Evolutionary conservation across 2,329 filamentous ascomycete genomes (phyloP), one percentile per base, ranked within the genome.

Genomic region (Aspergillus luchuensis): DNA sequence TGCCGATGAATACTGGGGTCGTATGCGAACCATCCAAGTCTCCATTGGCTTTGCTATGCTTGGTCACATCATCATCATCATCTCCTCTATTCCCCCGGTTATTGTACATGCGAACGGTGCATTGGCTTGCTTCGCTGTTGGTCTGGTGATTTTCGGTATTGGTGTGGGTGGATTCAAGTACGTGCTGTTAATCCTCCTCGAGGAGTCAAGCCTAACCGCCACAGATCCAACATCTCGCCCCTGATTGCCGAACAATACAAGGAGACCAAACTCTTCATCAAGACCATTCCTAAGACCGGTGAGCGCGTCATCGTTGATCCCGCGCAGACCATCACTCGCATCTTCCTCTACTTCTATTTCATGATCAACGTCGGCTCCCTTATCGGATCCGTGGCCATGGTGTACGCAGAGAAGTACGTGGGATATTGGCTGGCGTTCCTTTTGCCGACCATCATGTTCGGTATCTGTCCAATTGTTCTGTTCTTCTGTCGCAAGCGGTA

Each of bases 101-200:
- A 87, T 92, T 57, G 79, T 83, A 50, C 76, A 86, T 67, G 75
- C 77, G 38, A 81, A 85, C 25, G 78, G 81, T 21, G 81, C 87
- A 1, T 83, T 91, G 33, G 87, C 80, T 2, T 87, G 85, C 55
- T 89, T 91, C 69, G 74, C 88, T 11, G 76, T 87, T 23, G 85
- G 86, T 36, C 82, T 90, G 64, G 76, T 90, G 54, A 81, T 92
- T 69, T 85, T 92, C 68, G 89, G 89, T 19, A 76, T 91, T 36
- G 90, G 90, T 41, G 91, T 89, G 1, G 90, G 90, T 60, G 89
- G 91, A 67, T 92, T 93, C 84, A 93, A 92, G 80, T 70, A 66
- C 7, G 56, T 54, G 11, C 11, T 15, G n/a, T 25, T 11, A 8
- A 3, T 17, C 3, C 2, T 7, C 11, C 8, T 43, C 15, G 10